These are phyloP conservation scores for Xylariaceae sp. DNA, from an alignment of 2,329 filamentous ascomycete species.

Conservation along the genomic window DNA sequence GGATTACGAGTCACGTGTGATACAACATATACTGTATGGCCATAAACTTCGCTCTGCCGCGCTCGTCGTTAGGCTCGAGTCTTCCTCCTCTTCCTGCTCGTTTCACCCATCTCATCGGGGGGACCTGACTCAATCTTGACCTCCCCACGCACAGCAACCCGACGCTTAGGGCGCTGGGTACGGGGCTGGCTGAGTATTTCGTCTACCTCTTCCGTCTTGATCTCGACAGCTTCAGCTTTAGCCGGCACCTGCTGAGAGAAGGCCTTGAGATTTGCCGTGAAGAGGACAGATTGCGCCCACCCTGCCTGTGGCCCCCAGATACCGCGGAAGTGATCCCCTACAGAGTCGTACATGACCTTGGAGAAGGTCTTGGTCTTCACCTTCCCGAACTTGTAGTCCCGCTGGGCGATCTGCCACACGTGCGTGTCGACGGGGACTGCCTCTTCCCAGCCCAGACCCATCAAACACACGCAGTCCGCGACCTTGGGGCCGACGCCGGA, in stretches of 20 bases:
- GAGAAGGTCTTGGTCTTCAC: conserved; percentile 79
- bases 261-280: conserved; percentile 82
- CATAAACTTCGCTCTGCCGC: too few species aligned
- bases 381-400: conserved; percentile 89
- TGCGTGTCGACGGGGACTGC: conserved; percentile 95
- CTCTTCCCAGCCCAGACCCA: conserved; percentile 94
- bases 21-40: too few species aligned
- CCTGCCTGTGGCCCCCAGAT: conserved; percentile 92
- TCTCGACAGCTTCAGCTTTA: conserved; percentile 16
- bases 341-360: conserved; percentile 79
- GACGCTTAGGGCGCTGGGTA: too few species aligned
- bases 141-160: too few species aligned
- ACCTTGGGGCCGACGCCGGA: conserved; percentile 95
- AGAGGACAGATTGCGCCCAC: conserved; percentile 96
- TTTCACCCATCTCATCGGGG: too few species aligned
- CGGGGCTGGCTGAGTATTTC: too few species aligned
- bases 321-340: conserved; percentile 80
- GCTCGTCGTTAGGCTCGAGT: too few species aligned
- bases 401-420: conserved; percentile 95
- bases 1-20: too few species aligned
- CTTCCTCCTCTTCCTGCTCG: too few species aligned
- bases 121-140: too few species aligned
- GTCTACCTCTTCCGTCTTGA: conserved; percentile 21
- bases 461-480: conserved; percentile 90
- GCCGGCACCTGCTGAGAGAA: conserved; percentile 63